These are phyloP conservation scores for Parascedosporium putredinis DNA, from an alignment of 2,329 filamentous ascomycete species.

Conservation along the genomic window DNA sequence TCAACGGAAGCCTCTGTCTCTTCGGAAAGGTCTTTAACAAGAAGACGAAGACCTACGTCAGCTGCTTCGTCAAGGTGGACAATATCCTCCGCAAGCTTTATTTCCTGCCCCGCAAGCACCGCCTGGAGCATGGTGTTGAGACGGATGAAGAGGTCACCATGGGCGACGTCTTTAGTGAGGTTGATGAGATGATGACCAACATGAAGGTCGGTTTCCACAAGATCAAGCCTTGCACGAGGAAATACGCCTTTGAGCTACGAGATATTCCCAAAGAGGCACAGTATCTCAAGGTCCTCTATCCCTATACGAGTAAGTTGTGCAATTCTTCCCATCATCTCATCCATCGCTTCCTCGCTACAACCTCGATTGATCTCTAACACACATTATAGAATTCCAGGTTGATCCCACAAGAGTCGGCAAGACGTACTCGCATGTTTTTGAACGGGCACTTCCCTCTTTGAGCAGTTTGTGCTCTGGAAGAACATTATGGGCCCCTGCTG, in stretches of 20 bases:
- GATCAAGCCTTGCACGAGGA: slow-evolving; percentile 79
- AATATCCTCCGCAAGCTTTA: slow-evolving; percentile 88
- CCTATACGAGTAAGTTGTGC: slow-evolving; percentile 65
- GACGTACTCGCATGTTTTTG: slow-evolving; percentile 91
- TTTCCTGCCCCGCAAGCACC: slow-evolving; percentile 71
- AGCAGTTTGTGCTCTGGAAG: slow-evolving; percentile 98
- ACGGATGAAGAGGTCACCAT: slow-evolving; percentile 74
- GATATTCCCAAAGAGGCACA: slow-evolving; percentile 80
- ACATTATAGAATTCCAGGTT: slow-evolving; percentile 50
- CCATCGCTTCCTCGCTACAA: slow-evolving; percentile 3
- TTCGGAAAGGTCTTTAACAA: slow-evolving; percentile 96
- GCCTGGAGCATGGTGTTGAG: slow-evolving; percentile 46
- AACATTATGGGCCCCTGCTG: slow-evolving; percentile 99
- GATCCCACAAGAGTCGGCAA: slow-evolving; percentile 64
- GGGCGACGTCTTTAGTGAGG: slow-evolving; percentile 81
- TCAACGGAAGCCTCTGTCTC: slow-evolving; percentile 82
- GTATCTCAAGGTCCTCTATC: slow-evolving; percentile 93
- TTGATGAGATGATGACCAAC: slow-evolving; percentile 78
- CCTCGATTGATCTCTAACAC: slow-evolving; percentile 11
- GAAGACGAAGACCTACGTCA: slow-evolving; percentile 66
- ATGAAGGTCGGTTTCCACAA: slow-evolving; percentile 84
- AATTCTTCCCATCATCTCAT: no score
- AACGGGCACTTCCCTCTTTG: slow-evolving; percentile 90
- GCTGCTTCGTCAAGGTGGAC: slow-evolving; percentile 92
- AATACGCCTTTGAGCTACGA: slow-evolving; percentile 90